phyloP scores from a whole-genome alignment of 1,139 yeast genomes.

The Geotrichum citri-aurantii region DNA sequence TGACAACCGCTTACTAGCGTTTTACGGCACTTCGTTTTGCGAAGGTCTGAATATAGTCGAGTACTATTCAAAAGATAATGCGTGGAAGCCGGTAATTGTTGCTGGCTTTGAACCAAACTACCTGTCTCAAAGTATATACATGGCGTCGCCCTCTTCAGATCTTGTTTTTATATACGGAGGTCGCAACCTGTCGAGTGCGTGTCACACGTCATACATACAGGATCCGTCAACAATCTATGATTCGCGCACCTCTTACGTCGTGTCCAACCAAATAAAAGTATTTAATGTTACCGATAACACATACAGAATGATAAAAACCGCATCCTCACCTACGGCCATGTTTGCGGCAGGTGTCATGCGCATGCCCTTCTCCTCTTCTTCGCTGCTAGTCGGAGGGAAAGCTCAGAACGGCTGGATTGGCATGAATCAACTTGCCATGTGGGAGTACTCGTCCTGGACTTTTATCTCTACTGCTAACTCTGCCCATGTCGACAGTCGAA shows the following conservation, averaged over 20 bases:
- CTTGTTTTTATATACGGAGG: conserved; percentile 50
- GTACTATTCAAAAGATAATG: conserved; percentile 18
- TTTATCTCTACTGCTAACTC: conserved; percentile 38
- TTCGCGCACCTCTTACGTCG: conserved; percentile 21
- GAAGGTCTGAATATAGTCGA: conserved; percentile 21
- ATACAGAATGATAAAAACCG: conserved; percentile 32
- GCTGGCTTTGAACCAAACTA: conserved; percentile 19
- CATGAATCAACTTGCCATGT: conserved; percentile 54
- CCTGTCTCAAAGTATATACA: conserved; percentile 34
- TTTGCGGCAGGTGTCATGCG: conserved; percentile 39
- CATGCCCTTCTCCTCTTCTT: conserved; percentile 21
- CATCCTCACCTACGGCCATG: conserved; percentile 46
- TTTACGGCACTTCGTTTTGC: conserved; percentile 20
- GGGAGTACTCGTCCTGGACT: conserved; percentile 58
- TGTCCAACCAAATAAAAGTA: conserved; percentile 40
- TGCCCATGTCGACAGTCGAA: conserved; percentile 43
- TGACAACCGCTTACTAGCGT: conserved; percentile 19
- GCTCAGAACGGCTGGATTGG: conserved; percentile 53
- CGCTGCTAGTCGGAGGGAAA: conserved; percentile 49
- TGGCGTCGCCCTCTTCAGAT: conserved; percentile 38
- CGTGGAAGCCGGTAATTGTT: conserved; percentile 22
- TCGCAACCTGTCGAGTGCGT: conserved; percentile 7
- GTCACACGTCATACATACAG: conserved; percentile 6
- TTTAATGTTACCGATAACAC: conserved; percentile 33
- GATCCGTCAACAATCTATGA: conserved; percentile 24